phyloP scores from a whole-genome alignment of 441 rosid species.

The Euphorbia schlechtendalii region DNA sequence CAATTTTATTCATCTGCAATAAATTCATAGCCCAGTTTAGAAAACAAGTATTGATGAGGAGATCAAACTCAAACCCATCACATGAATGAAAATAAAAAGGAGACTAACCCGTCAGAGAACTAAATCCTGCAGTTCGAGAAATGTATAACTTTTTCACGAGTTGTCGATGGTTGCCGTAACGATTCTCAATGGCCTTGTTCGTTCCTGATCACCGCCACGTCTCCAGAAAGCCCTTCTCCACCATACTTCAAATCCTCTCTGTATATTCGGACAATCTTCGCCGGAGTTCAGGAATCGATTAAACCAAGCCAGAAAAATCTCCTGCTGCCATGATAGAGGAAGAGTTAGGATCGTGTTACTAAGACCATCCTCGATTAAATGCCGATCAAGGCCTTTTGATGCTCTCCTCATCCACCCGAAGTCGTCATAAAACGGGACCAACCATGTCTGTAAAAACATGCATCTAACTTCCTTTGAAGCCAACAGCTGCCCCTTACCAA shows the following conservation, averaged over 20 bases:
- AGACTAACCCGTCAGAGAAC: conserved; percentile 20
- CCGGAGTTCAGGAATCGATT: conserved; percentile 76
- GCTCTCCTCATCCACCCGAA: conserved; percentile 96
- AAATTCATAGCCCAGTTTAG: conserved; percentile 24
- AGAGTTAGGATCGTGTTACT: conserved; percentile 86
- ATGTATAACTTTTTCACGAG: conserved; percentile 27
- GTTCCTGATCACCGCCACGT: conserved; percentile 52
- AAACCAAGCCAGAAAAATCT: conserved; percentile 84
- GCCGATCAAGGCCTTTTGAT: conserved; percentile 77
- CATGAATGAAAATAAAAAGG: conserved; percentile 1
- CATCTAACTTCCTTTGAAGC: conserved; percentile 73
- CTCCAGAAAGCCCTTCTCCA: conserved; percentile 94
- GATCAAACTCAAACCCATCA: conserved; percentile 15
- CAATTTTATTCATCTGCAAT: conserved; percentile 12
- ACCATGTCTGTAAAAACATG: conserved; percentile 73
- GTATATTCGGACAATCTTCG: conserved; percentile 94
- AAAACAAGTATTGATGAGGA: conserved; percentile 22
- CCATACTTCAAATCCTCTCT: conserved; percentile 93
- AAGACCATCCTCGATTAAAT: conserved; percentile 83
- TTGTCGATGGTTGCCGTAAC: conserved; percentile 44
- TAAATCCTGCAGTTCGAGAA: too few relatives aligned
- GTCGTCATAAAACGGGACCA: conserved; percentile 88
- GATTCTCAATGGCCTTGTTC: conserved; percentile 44
- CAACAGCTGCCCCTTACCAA: conserved; percentile 83
- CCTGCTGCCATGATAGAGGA: conserved; percentile 87